Conservation (phyloP, 192 early-diverging fungal genomes). For the Backusella morwellensis region DNA sequence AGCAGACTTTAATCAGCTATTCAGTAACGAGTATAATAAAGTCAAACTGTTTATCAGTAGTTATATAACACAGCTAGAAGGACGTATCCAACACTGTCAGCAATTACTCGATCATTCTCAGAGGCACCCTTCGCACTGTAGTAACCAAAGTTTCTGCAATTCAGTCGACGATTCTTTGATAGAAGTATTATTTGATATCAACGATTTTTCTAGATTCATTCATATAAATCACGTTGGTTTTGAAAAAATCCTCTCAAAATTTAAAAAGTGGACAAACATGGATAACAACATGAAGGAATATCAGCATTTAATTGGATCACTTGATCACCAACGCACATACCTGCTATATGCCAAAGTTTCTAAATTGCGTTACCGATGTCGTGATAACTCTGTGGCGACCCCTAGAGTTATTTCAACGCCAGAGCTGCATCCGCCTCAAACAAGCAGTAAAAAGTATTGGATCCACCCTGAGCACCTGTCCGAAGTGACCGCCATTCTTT, state of each 20-base stretch:
- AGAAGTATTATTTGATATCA: constrained; percentile 66
- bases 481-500: constrained; percentile 83
- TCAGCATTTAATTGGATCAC: constrained; percentile 68
- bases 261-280: constrained; percentile 83
- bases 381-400: constrained; percentile 29
- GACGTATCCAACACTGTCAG: constrained; percentile 64
- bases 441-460: constrained; percentile 71
- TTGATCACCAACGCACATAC: constrained; percentile 77
- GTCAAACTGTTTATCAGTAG: constrained; percentile 62
- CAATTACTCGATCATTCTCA: constrained; percentile 40
- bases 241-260: constrained; percentile 94
- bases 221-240: constrained; percentile 78
- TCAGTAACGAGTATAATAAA: constrained; percentile 87
- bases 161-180: constrained; percentile 57
- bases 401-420: background rate
- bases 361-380: constrained; percentile 64
- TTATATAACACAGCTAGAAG: constrained; percentile 67
- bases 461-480: constrained; percentile 87
- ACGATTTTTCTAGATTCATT: constrained; percentile 73
- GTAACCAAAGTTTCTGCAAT: constrained; percentile 45
- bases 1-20: constrained; percentile 53
- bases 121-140: constrained; percentile 24
- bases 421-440: constrained; percentile 4
- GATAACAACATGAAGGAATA: constrained; percentile 60
- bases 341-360: constrained; percentile 81